Conservation (phyloP, 2,329 filamentous ascomycete species). For the Apiospora saccharicola region DNA sequence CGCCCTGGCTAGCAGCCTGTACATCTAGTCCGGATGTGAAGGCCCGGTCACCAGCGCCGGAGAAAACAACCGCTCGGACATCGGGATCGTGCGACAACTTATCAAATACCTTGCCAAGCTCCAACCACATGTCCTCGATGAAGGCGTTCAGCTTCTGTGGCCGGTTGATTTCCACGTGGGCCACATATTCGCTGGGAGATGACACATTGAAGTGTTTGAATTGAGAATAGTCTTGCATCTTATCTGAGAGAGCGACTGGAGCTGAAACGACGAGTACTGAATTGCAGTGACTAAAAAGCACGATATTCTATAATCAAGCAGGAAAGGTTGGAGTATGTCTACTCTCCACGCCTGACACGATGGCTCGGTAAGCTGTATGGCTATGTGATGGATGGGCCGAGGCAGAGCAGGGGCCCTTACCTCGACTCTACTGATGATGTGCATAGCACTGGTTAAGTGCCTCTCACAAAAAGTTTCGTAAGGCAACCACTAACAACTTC, state of each 20-base stretch:
- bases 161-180: conserved; percentile 92
- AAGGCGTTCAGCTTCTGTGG: conserved; percentile 90
- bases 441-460: neutral
- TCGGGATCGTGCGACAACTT: conserved; percentile 75
- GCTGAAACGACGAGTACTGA: neutral
- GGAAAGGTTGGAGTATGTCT: conserved; percentile 3
- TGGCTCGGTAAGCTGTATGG: neutral
- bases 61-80: conserved; percentile 80
- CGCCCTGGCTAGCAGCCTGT: conserved; percentile 66
- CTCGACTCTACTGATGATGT: neutral
- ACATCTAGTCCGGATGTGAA: conserved; percentile 91
- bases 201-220: conserved; percentile 77
- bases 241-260: conserved; percentile 23
- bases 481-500: neutral
- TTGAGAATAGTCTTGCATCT: conserved; percentile 47
- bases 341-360: neutral
- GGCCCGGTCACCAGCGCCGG: conserved; percentile 80
- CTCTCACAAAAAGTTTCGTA: neutral
- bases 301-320: neutral
- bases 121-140: conserved; percentile 83
- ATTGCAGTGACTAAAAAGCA: neutral
- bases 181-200: conserved; percentile 76
- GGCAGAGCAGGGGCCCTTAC: conserved; percentile 11
- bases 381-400: conserved; percentile 12
- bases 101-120: conserved; percentile 76